Evolutionary conservation across 345 rosid genomes (phyloP).

Genomic region (Brassica carinata): DNA sequence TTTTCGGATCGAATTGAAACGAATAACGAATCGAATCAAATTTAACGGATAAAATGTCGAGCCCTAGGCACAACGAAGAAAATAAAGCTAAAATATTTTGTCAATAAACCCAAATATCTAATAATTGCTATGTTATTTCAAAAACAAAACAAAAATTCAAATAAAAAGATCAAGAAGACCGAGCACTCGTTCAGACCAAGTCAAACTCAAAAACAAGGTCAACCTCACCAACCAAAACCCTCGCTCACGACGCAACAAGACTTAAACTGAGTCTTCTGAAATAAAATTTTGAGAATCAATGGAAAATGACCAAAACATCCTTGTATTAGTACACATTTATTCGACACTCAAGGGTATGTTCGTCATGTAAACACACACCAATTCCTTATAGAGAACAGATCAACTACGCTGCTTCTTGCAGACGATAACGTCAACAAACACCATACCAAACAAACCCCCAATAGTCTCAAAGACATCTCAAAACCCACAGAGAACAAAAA

Average conservation of each 20-base stretch:
- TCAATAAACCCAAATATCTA: not conserved
- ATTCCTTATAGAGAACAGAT: conserved; percentile 13
- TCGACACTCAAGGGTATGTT: not conserved
- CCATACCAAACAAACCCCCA: conserved; percentile 2
- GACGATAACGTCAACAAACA: conserved; percentile 21
- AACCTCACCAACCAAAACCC: conserved; percentile 27
- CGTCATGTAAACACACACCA: not conserved
- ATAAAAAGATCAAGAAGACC: not conserved
- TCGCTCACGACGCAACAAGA: conserved; percentile 31
- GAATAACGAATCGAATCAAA: too few relatives aligned
- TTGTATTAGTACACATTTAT: not conserved
- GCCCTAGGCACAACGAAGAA: not conserved
- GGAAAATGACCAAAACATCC: not conserved
- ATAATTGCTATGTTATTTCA: not conserved
- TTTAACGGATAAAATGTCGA: too few relatives aligned
- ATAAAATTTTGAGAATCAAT: not conserved
- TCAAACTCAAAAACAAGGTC: conserved; percentile 31
- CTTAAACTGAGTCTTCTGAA: not conserved
- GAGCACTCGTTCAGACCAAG: conserved; percentile 30
- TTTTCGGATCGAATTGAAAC: too few relatives aligned
- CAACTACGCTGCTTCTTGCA: conserved; percentile 29
- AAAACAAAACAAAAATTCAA: not conserved
- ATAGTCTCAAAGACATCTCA: conserved; percentile 14
- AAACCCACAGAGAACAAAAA: conserved; percentile 14
- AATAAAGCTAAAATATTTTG: not conserved